Conservation (phyloP, 768 basidiomycete species). For the Kwoniella europaea region DNA sequence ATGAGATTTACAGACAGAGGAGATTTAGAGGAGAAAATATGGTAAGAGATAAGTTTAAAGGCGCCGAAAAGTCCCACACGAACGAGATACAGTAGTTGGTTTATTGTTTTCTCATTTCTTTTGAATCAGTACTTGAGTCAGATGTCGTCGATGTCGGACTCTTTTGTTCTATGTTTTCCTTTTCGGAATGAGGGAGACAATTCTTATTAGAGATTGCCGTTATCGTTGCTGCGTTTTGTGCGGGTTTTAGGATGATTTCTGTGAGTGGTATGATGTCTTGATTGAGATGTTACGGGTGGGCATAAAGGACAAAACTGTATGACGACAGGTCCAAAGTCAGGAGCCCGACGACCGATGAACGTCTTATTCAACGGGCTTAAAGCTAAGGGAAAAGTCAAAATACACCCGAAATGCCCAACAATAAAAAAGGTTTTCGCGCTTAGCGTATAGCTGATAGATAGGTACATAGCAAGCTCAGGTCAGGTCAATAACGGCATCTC, state of each 20-base stretch:
- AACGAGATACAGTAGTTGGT: neutral
- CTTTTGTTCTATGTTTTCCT: no score
- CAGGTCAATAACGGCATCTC: constrained; percentile 5
- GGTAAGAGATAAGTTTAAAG: constrained; percentile 7
- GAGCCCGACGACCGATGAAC: constrained; percentile 14
- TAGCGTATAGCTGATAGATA: neutral
- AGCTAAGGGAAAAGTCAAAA: neutral
- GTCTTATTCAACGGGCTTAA: neutral
- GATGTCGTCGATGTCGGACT: no score
- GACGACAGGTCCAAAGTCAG: neutral
- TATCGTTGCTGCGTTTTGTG: no score
- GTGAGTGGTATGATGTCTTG: neutral
- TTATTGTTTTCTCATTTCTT: neutral
- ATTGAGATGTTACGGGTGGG: neutral
- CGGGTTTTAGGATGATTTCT: neutral
- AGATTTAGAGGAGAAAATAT: neutral
- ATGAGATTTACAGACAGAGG: neutral
- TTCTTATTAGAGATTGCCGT: no score
- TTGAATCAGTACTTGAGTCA: neutral
- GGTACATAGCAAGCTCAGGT: neutral
- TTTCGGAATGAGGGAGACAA: no score
- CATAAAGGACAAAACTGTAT: no score
- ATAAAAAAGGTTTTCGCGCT: neutral
- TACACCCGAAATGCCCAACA: constrained; percentile 5
- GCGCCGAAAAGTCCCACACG: neutral